phyloP scores from a whole-genome alignment of 169 alveolate genomes.

The Miamiensis avidus region DNA sequence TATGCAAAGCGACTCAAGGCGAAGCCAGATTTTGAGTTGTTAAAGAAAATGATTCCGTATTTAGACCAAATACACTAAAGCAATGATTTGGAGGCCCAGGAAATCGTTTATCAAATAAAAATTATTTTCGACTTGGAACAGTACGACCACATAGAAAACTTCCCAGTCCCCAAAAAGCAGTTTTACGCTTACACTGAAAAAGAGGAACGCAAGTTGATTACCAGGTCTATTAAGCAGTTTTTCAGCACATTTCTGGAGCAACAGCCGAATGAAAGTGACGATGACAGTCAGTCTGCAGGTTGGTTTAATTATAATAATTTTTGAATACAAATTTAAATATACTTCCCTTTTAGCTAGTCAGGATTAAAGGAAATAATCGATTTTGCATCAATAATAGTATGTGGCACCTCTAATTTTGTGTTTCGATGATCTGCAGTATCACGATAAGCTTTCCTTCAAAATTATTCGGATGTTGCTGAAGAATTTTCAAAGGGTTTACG shows the following conservation, averaged over 20 bases:
- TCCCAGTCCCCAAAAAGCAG: slow-evolving; percentile 8
- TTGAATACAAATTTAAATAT: too few species aligned
- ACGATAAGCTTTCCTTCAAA: slow-evolving; percentile 31
- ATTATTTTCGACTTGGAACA: not conserved
- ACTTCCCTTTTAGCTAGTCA: too few species aligned
- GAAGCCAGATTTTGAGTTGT: not conserved
- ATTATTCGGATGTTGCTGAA: slow-evolving; percentile 15
- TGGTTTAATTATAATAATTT: not conserved
- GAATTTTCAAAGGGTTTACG: slow-evolving; percentile 30
- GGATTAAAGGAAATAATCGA: too few species aligned
- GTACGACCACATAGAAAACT: slow-evolving; percentile 3
- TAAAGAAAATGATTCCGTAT: not conserved
- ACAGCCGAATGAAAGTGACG: not conserved
- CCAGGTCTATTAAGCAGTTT: not conserved
- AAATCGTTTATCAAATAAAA: not conserved
- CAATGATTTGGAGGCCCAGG: not conserved
- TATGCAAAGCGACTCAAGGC: not conserved
- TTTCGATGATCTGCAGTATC: slow-evolving; percentile 39
- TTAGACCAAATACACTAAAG: not conserved
- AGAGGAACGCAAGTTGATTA: not conserved
- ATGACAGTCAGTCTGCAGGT: not conserved
- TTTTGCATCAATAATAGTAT: not conserved
- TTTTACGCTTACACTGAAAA: not conserved
- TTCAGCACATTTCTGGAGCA: not conserved
- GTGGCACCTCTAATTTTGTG: slow-evolving; percentile 31